These are phyloP conservation scores for Polyporus arcularius DNA, from an alignment of 768 basidiomycete species.

Conservation along the genomic window DNA sequence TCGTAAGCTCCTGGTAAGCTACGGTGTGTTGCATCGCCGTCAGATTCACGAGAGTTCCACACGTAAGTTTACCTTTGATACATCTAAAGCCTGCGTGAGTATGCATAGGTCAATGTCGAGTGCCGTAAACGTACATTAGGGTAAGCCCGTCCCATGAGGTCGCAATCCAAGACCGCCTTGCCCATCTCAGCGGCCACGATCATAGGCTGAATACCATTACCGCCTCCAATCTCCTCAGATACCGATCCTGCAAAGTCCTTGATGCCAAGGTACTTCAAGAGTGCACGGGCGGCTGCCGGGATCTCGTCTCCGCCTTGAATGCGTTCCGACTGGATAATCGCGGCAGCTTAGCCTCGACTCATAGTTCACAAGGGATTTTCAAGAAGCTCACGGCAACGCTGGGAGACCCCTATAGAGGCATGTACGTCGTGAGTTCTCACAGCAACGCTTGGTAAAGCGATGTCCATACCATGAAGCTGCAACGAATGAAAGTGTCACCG, in stretches of 20 bases:
- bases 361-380: background rate
- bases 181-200: slow-evolving; percentile 30
- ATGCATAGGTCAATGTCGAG: background rate
- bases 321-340: slow-evolving; percentile 21
- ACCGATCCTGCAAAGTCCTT: slow-evolving; percentile 24
- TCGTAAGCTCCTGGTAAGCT: slow-evolving; percentile 32
- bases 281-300: slow-evolving; percentile 20
- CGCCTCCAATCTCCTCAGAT: slow-evolving; percentile 44
- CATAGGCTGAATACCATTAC: slow-evolving; percentile 39
- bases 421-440: background rate
- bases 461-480: slow-evolving; percentile 27
- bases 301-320: slow-evolving; percentile 30
- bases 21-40: background rate
- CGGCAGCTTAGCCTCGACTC: background rate
- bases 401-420: slow-evolving; percentile 25
- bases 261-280: slow-evolving; percentile 27
- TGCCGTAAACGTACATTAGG: slow-evolving; percentile 24
- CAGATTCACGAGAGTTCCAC: background rate
- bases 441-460: background rate
- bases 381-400: slow-evolving; percentile 25
- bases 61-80: slow-evolving; percentile 24
- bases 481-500: slow-evolving; percentile 36
- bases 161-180: slow-evolving; percentile 36
- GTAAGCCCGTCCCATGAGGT: slow-evolving; percentile 41
- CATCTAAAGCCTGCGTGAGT: slow-evolving; percentile 19